Conservation (phyloP, 805 yeast genomes). For the Lipomyces yamadae region DNA sequence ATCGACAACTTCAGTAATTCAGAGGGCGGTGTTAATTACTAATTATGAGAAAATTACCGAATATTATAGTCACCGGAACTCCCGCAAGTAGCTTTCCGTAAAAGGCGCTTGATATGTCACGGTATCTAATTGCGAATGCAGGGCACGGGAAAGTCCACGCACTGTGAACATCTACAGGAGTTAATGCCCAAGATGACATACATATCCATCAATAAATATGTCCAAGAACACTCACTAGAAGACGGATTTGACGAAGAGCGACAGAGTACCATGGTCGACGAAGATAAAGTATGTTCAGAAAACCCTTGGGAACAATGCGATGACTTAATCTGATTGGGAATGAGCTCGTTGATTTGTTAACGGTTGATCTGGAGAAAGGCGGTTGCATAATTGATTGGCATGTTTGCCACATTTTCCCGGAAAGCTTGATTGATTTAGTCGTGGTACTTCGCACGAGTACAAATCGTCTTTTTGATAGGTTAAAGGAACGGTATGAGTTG, state of each 20-base stretch:
- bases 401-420: slow-evolving; percentile 94
- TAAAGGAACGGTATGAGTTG: slow-evolving; percentile 56
- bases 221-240: slow-evolving; percentile 73
- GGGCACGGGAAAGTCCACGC: slow-evolving; percentile 84
- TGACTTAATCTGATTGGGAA: background rate
- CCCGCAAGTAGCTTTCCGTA: slow-evolving; percentile 59
- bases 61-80: slow-evolving; percentile 91
- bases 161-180: slow-evolving; percentile 62
- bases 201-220: slow-evolving; percentile 77
- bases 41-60: slow-evolving; percentile 49
- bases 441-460: slow-evolving; percentile 85
- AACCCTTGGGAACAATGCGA: background rate
- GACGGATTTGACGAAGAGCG: slow-evolving; percentile 86
- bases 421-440: slow-evolving; percentile 86
- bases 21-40: background rate
- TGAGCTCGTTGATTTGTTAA: slow-evolving; percentile 72
- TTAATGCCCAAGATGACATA: slow-evolving; percentile 57
- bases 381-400: slow-evolving; percentile 96
- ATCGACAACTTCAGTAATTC: no score
- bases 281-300: slow-evolving; percentile 59
- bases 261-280: slow-evolving; percentile 88
- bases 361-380: slow-evolving; percentile 79
- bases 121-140: slow-evolving; percentile 19
- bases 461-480: slow-evolving; percentile 70
- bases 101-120: background rate